These are phyloP conservation scores for Ogataea nonfermentans DNA, from an alignment of 805 yeast species.

Conservation along the genomic window DNA sequence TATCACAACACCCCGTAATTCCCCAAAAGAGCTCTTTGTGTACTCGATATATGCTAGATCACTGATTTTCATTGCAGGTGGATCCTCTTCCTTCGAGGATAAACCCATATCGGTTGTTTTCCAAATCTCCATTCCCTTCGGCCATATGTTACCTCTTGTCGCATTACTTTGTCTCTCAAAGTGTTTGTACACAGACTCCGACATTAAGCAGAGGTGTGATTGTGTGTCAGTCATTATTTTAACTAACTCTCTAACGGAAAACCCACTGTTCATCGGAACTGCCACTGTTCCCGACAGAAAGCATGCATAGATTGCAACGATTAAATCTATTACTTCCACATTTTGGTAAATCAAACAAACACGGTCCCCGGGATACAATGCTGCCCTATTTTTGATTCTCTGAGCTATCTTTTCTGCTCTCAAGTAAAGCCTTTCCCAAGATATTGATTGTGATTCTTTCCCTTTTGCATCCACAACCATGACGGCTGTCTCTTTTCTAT, in stretches of 20 bases:
- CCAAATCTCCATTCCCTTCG: slow-evolving; percentile 71
- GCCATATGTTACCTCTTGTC: slow-evolving; percentile 47
- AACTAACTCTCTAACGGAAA: slow-evolving; percentile 64
- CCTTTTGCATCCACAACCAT: slow-evolving; percentile 73
- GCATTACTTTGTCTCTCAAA: slow-evolving; percentile 58
- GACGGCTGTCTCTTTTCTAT: slow-evolving; percentile 68
- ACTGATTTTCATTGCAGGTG: slow-evolving; percentile 68
- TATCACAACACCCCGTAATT: slow-evolving; percentile 87
- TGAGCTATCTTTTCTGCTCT: slow-evolving; percentile 87
- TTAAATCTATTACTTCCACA: slow-evolving; percentile 79
- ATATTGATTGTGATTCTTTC: slow-evolving; percentile 68
- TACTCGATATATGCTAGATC: slow-evolving; percentile 93
- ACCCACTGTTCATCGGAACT: slow-evolving; percentile 81
- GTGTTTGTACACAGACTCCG: slow-evolving; percentile 74
- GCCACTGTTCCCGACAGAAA: slow-evolving; percentile 93
- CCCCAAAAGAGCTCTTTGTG: slow-evolving; percentile 86
- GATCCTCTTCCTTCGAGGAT: slow-evolving; percentile 53
- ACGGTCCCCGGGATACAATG: slow-evolving; percentile 76
- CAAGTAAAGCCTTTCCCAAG: slow-evolving; percentile 87
- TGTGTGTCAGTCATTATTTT: slow-evolving; percentile 72
- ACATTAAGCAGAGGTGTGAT: slow-evolving; percentile 73
- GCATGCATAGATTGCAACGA: slow-evolving; percentile 85
- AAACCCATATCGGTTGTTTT: slow-evolving; percentile 85
- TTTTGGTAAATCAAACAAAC: slow-evolving; percentile 83
- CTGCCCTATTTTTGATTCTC: slow-evolving; percentile 69